These are phyloP conservation scores for Juncus effusus DNA, from an alignment of 176 grass and related monocot genomes.

Conservation along the genomic window DNA sequence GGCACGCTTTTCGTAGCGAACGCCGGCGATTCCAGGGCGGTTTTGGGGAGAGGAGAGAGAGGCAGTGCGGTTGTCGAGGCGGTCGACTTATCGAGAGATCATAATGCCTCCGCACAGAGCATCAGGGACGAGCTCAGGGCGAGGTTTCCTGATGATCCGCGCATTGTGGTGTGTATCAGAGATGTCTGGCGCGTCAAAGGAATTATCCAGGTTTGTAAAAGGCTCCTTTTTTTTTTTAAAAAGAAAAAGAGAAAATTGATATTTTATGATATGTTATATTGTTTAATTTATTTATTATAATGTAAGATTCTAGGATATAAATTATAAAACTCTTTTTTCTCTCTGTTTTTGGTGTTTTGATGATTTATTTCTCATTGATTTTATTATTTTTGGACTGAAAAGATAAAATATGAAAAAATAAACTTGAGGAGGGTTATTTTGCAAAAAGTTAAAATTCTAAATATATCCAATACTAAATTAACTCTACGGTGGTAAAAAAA, in stretches of 20 bases:
- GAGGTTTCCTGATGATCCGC: constrained; percentile 24
- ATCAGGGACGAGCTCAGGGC: constrained; percentile 23
- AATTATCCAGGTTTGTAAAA: constrained; percentile 29
- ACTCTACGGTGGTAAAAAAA: no score
- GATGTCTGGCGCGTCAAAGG: constrained; percentile 34
- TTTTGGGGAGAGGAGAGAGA: constrained; percentile 17
- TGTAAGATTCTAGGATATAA: no score
- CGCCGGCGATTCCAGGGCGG: constrained; percentile 39
- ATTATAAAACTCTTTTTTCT: no score
- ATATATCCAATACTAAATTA: no score
- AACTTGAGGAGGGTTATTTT: no score
- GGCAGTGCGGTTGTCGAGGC: background rate
- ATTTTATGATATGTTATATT: background rate
- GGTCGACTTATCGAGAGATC: constrained; percentile 28
- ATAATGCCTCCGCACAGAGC: constrained; percentile 22
- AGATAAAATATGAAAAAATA: no score
- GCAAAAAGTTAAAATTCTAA: no score
- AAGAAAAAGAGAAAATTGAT: no score
- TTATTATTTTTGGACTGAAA: no score
- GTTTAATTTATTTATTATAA: background rate
- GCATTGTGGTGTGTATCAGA: constrained; percentile 10
- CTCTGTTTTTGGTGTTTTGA: no score
- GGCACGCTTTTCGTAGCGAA: constrained; percentile 43
- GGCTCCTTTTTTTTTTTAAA: background rate
- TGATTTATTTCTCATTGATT: no score